A percentile compares a stretch with the other conserved stretches of the same genome.
Evolutionary conservation across 1,284 basidiomycete species (phyloP).

Genomic region (Kwoniella shivajii): DNA sequence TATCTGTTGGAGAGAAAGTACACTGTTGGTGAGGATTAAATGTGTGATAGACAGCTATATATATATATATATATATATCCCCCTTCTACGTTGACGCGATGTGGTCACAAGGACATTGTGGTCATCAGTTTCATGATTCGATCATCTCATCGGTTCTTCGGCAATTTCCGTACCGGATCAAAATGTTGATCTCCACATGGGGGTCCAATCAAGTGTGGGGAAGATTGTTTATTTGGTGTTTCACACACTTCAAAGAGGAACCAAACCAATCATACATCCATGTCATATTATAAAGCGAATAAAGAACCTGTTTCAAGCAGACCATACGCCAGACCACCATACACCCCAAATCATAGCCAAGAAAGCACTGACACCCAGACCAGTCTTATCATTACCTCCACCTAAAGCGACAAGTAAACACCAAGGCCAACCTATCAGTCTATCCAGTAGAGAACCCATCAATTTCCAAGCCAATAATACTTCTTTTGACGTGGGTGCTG

Average conservation of each 20-base stretch:
- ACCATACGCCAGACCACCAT: constrained; percentile 46
- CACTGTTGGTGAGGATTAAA: no score
- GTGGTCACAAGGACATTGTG: not conserved
- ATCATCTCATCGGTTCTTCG: not conserved
- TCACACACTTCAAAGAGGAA: not conserved
- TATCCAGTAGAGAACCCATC: constrained; percentile 40
- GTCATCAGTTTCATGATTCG: not conserved
- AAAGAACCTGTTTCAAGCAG: constrained; percentile 19
- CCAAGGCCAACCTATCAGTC: constrained; percentile 47
- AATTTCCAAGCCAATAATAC: constrained; percentile 29
- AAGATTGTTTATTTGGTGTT: no score
- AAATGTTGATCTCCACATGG: not conserved
- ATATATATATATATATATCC: not conserved
- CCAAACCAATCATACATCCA: not conserved
- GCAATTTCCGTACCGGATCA: constrained; percentile 2
- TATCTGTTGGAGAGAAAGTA: no score
- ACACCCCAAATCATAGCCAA: constrained; percentile 48
- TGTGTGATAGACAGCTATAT: no score
- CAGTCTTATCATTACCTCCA: constrained; percentile 40
- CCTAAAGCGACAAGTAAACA: constrained; percentile 44
- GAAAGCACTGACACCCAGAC: constrained; percentile 47
- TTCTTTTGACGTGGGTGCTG: constrained; percentile 30
- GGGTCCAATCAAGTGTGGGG: no score
- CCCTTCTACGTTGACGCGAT: no score
- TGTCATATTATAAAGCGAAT: not conserved